phyloP scores from a whole-genome alignment of 2,329 filamentous ascomycete genomes.

The Aspergillus fumigatus region DNA sequence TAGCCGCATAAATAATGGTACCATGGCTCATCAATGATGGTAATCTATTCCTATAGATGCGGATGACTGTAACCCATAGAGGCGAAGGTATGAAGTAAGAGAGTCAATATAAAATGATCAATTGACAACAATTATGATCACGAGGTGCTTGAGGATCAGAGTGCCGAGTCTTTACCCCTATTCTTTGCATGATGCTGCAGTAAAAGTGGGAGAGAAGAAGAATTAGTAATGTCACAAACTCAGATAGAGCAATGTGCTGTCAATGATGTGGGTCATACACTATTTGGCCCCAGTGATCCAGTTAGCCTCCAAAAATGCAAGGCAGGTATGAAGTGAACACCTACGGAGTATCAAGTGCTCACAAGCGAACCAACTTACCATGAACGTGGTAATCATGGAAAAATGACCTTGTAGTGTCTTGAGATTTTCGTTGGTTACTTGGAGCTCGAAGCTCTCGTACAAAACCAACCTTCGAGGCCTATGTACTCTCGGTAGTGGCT shows the following conservation, averaged over 20 bases:
- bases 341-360: not conserved
- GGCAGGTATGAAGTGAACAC: not conserved
- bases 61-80: not conserved
- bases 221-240: not conserved
- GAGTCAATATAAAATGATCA: not conserved
- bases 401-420: not conserved
- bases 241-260: not conserved
- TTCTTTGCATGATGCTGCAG: not conserved
- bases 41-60: not conserved
- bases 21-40: not conserved
- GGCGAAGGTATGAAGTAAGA: not conserved
- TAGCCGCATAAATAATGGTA: not conserved
- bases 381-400: not conserved
- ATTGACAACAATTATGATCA: not conserved
- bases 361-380: not conserved
- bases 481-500: no score
- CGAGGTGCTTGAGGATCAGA: not conserved
- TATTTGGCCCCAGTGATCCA: not conserved
- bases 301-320: not conserved
- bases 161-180: not conserved
- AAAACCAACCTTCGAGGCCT: no score
- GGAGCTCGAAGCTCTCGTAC: no score
- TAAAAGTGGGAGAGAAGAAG: not conserved
- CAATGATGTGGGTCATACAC: not conserved
- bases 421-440: not conserved